Conservation (phyloP, 176 grass and related monocot species). For the Lolium perenne region DNA sequence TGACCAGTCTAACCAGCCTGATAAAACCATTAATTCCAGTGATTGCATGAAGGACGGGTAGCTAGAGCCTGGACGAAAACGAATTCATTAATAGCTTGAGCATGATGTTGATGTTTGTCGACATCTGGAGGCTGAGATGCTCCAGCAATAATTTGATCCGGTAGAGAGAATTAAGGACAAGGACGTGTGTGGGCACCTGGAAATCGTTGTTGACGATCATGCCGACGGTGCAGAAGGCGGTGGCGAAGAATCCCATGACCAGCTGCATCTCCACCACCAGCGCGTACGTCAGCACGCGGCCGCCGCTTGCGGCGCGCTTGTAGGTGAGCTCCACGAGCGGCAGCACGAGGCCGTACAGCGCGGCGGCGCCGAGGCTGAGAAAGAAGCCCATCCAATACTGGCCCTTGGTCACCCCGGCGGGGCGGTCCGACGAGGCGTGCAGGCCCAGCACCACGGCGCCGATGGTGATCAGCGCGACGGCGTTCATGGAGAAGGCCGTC, state of each 20-base stretch:
- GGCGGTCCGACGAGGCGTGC: conserved; percentile 40
- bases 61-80: too few species aligned
- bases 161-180: too few species aligned
- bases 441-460: conserved; percentile 66
- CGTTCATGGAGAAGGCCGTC: conserved; percentile 60
- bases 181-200: conserved; percentile 44
- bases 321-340: conserved; percentile 15
- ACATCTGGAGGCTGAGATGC: too few species aligned
- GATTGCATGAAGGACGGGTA: too few species aligned
- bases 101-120: too few species aligned
- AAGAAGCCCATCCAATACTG: conserved; percentile 67
- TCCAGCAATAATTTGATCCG: too few species aligned
- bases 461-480: conserved; percentile 60
- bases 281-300: conserved; percentile 61
- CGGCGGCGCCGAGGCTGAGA: conserved; percentile 8
- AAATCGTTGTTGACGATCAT: conserved; percentile 30
- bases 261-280: conserved; percentile 82
- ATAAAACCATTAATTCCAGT: too few species aligned
- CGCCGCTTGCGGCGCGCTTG: conserved; percentile 49
- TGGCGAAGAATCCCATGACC: conserved; percentile 28
- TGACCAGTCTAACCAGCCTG: too few species aligned
- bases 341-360: conserved; percentile 65
- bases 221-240: conserved; percentile 57
- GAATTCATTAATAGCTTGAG: too few species aligned
- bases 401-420: conserved; percentile 22